phyloP scores from a whole-genome alignment of 2,329 filamentous ascomycete genomes.

The Trichoderma aggressivum region DNA sequence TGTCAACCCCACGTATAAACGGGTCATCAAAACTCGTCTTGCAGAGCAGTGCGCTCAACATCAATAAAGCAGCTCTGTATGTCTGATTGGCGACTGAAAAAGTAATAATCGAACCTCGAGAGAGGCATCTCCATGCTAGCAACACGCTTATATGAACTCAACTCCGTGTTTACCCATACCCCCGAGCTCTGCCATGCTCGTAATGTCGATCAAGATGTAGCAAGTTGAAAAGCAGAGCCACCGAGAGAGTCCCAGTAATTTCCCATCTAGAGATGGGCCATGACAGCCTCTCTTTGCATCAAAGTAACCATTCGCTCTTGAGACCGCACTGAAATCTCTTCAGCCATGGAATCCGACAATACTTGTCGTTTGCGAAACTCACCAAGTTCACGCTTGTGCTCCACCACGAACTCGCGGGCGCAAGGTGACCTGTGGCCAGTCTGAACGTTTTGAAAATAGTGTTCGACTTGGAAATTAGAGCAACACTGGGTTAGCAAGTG shows the following conservation, averaged over 20 bases:
- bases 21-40: neutral
- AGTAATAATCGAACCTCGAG: neutral
- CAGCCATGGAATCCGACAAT: neutral
- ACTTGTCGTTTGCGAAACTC: conserved; percentile 7
- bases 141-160: neutral
- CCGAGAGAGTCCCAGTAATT: neutral
- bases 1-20: neutral
- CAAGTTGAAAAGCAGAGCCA: neutral
- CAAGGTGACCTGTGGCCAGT: conserved; percentile 37
- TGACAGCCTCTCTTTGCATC: neutral
- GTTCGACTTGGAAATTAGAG: conserved; percentile 37
- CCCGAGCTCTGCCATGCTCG: neutral
- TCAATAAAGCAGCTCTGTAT: neutral
- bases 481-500: neutral
- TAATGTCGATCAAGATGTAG: neutral
- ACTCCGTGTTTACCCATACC: neutral
- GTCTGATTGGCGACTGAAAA: neutral
- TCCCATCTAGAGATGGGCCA: neutral
- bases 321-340: neutral
- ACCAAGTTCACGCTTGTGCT: conserved; percentile 31
- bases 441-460: conserved; percentile 45
- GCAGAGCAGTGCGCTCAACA: neutral
- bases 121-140: neutral
- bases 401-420: conserved; percentile 33
- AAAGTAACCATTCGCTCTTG: neutral